Evolutionary conservation across 2,329 filamentous ascomycete species (phyloP).

Genomic region (Penicillium verrucosum): DNA sequence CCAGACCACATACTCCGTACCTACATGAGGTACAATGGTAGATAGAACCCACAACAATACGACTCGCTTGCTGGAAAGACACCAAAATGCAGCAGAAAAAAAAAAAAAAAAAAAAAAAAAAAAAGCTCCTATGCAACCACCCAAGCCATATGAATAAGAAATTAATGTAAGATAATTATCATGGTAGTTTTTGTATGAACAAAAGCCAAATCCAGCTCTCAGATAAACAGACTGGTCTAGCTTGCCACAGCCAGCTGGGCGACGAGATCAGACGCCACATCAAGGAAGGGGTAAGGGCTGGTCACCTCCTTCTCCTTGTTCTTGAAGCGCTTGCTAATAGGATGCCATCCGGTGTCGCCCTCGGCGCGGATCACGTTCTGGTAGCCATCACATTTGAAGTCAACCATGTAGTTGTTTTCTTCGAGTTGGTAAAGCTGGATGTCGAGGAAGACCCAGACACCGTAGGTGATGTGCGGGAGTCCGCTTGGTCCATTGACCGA

Average conservation of each 20-base stretch:
- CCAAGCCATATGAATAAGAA: slow-evolving; percentile 6
- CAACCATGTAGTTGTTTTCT: slow-evolving; percentile 86
- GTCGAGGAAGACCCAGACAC: slow-evolving; percentile 89
- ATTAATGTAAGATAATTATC: slow-evolving; percentile 9
- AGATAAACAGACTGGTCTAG: slow-evolving; percentile 26
- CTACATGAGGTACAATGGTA: neutral
- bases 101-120: slow-evolving; percentile 5
- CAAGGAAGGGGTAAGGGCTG: slow-evolving; percentile 91
- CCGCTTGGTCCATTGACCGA: slow-evolving; percentile 34
- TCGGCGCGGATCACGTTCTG: slow-evolving; percentile 70
- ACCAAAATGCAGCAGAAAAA: slow-evolving; percentile 16
- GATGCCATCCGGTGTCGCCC: slow-evolving; percentile 46
- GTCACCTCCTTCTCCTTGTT: slow-evolving; percentile 92
- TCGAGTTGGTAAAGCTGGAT: slow-evolving; percentile 97
- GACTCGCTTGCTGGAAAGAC: slow-evolving; percentile 17
- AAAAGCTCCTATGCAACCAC: slow-evolving; percentile 13
- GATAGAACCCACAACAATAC: slow-evolving; percentile 9
- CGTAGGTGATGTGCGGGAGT: slow-evolving; percentile 54
- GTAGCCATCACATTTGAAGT: slow-evolving; percentile 98
- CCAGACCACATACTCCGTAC: slow-evolving; percentile 6
- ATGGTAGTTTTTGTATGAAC: slow-evolving; percentile 8
- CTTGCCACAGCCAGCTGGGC: slow-evolving; percentile 87
- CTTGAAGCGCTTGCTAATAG: slow-evolving; percentile 47
- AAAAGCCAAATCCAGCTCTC: neutral
- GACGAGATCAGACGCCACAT: slow-evolving; percentile 87